These are phyloP conservation scores for Kondoa subrosea DNA, from an alignment of 768 basidiomycete species.

Conservation along the genomic window DNA sequence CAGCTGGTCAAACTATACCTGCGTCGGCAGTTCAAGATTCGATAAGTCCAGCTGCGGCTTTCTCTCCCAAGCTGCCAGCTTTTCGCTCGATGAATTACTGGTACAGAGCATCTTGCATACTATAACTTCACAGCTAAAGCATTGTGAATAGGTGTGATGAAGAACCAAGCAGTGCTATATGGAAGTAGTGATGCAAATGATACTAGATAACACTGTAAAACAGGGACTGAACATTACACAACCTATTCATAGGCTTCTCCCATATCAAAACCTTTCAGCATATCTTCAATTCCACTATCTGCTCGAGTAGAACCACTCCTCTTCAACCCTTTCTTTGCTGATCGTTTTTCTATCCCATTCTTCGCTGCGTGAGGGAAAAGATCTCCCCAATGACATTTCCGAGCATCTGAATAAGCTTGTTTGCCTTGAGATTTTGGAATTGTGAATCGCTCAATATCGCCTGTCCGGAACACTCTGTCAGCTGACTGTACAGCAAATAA, in stretches of 20 bases:
- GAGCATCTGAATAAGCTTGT: slow-evolving; percentile 82
- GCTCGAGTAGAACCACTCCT: not conserved
- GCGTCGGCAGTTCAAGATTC: too few relatives aligned
- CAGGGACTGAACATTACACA: too few relatives aligned
- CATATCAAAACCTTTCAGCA: not conserved
- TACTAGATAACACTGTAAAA: not conserved
- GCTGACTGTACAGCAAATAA: not conserved
- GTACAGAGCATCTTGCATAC: not conserved
- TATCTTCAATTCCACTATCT: not conserved
- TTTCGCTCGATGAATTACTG: not conserved
- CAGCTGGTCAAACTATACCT: not conserved
- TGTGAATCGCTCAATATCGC: slow-evolving; percentile 76
- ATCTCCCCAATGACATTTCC: slow-evolving; percentile 87
- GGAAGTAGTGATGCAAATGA: not conserved
- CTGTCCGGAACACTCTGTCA: slow-evolving; percentile 35
- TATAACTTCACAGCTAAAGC: not conserved
- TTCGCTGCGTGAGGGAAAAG: slow-evolving; percentile 58
- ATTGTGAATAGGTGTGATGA: not conserved
- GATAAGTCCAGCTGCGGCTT: not conserved
- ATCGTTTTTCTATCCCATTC: not conserved
- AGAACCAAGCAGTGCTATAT: not conserved
- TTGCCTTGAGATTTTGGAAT: slow-evolving; percentile 91
- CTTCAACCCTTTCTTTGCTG: not conserved
- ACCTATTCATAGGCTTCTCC: not conserved
- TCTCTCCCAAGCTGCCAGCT: not conserved